phyloP scores from a whole-genome alignment of 768 basidiomycete species.

The Auriculariales sp. region DNA sequence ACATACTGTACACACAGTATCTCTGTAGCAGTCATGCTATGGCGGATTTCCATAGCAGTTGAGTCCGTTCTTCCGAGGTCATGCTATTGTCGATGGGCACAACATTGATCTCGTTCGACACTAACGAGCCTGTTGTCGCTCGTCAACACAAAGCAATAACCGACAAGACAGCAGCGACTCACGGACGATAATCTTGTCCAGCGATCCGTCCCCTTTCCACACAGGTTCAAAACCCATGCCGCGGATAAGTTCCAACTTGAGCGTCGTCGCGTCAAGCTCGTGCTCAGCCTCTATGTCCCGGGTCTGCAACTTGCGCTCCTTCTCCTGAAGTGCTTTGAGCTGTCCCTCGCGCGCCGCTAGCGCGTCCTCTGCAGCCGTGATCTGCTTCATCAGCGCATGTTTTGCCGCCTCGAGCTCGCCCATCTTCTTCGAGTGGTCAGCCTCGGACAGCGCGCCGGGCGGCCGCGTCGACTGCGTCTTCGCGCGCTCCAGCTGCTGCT shows the following conservation, averaged over 20 bases:
- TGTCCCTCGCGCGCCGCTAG: constrained; percentile 57
- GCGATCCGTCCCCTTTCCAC: constrained; percentile 31
- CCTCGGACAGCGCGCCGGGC: not conserved
- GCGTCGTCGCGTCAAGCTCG: constrained; percentile 52
- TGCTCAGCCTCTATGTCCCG: constrained; percentile 64
- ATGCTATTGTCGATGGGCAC: constrained; percentile 15
- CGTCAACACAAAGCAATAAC: not conserved
- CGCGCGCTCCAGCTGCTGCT: constrained; percentile 54
- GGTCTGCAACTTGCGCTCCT: constrained; percentile 41
- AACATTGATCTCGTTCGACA: constrained; percentile 27
- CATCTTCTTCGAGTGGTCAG: not conserved
- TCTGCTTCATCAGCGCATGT: constrained; percentile 55
- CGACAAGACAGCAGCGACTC: constrained; percentile 20
- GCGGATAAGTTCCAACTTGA: constrained; percentile 55
- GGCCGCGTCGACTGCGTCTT: constrained; percentile 38
- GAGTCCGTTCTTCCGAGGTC: constrained; percentile 15
- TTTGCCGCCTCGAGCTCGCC: not conserved
- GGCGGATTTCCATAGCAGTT: constrained; percentile 22
- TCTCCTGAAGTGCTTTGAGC: constrained; percentile 51
- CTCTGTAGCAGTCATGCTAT: constrained; percentile 13
- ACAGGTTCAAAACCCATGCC: constrained; percentile 61
- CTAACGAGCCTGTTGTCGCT: constrained; percentile 23
- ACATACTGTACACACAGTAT: constrained; percentile 7
- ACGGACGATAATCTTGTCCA: constrained; percentile 57
- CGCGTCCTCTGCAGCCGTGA: constrained; percentile 54